These are phyloP conservation scores for Tetracladium maxilliforme DNA, from an alignment of 2,329 filamentous ascomycete genomes.

Conservation along the genomic window DNA sequence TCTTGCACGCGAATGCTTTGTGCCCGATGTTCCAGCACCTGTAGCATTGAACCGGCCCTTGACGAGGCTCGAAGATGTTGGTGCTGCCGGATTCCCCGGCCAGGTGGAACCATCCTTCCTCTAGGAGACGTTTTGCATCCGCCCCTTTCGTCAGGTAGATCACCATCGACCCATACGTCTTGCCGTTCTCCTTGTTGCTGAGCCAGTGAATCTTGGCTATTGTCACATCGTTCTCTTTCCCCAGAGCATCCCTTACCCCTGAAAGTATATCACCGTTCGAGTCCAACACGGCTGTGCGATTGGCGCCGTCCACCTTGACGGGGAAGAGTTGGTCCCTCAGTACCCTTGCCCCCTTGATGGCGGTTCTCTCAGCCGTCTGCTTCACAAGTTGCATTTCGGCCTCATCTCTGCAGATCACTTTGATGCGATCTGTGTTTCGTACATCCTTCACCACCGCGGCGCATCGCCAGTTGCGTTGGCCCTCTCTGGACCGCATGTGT, in stretches of 20 bases:
- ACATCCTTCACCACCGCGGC: conserved; percentile 5
- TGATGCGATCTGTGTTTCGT: conserved; percentile 5
- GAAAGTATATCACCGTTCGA: conserved; percentile 5
- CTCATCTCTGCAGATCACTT: conserved; percentile 9
- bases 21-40: conserved; percentile 14
- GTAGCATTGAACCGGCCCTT: conserved; percentile 12
- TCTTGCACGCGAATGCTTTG: conserved; percentile 13
- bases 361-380: conserved; percentile 5
- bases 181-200: conserved; percentile 8
- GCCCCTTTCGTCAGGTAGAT: conserved; percentile 9
- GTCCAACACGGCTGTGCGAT: conserved; percentile 8
- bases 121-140: conserved; percentile 7
- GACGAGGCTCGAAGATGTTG: conserved; percentile 6
- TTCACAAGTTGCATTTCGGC: conserved; percentile 8
- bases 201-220: conserved; percentile 12
- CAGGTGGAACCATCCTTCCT: conserved; percentile 9
- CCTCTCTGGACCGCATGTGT: conserved; percentile 4
- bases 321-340: conserved; percentile 10
- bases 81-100: conserved; percentile 8
- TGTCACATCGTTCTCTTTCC: conserved; percentile 10
- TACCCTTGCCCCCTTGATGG: conserved; percentile 6
- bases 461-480: conserved; percentile 5
- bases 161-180: conserved; percentile 12
- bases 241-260: conserved; percentile 7
- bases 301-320: conserved; percentile 11